These are phyloP conservation scores for Mesotaenium endlicherianum DNA, from an alignment of 139 green algal species.

Conservation along the genomic window DNA sequence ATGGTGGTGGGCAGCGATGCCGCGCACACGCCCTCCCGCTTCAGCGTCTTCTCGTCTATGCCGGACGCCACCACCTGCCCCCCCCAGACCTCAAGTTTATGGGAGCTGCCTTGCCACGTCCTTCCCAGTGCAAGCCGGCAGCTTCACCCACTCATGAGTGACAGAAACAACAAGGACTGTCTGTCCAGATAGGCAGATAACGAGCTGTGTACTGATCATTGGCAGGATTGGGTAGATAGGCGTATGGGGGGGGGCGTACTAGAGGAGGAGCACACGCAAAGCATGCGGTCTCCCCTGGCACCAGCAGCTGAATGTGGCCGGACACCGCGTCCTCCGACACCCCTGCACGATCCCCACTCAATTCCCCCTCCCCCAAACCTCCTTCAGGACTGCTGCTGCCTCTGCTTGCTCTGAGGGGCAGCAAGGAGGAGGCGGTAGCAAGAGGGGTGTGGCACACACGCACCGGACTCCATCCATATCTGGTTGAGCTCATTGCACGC, in stretches of 20 bases:
- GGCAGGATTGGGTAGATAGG: too few species aligned
- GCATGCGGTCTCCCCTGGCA: slow-evolving; percentile 75
- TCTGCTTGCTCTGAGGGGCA: background rate
- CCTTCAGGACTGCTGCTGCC: background rate
- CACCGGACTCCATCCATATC: slow-evolving; percentile 87
- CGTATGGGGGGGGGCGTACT: slow-evolving; percentile 35
- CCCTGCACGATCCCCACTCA: slow-evolving; percentile 56
- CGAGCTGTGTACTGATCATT: too few species aligned
- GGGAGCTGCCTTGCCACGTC: too few species aligned
- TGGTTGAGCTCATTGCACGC: slow-evolving; percentile 91
- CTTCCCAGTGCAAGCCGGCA: too few species aligned
- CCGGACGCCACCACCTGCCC: slow-evolving; percentile 79
- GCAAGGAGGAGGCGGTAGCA: background rate
- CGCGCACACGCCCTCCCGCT: slow-evolving; percentile 94
- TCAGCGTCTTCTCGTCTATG: slow-evolving; percentile 94
- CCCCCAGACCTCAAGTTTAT: too few species aligned
- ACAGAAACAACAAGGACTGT: too few species aligned
- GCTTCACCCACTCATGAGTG: too few species aligned
- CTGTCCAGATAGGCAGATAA: too few species aligned
- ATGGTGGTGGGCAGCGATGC: slow-evolving; percentile 97
- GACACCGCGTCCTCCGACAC: slow-evolving; percentile 93
- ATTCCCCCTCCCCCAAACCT: background rate
- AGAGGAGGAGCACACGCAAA: slow-evolving; percentile 88
- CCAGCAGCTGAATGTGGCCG: slow-evolving; percentile 83
- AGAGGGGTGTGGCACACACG: background rate